Percentiles rank a stretch among this genome's conserved stretches.
These are phyloP conservation scores for Conringia planisiliqua DNA, from an alignment of 345 rosid genomes.

Conservation along the genomic window DNA sequence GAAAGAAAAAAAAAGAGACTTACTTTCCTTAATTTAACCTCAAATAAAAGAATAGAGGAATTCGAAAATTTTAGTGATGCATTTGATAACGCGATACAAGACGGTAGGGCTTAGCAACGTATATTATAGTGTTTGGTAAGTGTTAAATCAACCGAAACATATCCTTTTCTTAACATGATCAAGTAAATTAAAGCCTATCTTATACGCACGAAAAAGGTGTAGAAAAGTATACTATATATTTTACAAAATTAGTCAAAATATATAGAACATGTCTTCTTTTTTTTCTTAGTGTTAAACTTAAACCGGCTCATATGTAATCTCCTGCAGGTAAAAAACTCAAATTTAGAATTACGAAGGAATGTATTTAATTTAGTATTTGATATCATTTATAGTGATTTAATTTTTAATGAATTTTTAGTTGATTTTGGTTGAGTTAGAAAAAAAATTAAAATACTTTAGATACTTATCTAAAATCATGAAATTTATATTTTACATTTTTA, in stretches of 20 bases:
- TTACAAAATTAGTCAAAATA: neutral
- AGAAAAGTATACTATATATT: no score
- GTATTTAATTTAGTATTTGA: no score
- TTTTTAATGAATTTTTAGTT: no score
- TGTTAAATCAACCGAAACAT: neutral
- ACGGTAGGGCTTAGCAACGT: slow-evolving; percentile 4
- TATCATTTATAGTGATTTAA: no score
- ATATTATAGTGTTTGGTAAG: neutral
- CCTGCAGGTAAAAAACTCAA: no score
- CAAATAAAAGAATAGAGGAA: neutral
- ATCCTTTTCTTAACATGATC: neutral
- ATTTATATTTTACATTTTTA: no score
- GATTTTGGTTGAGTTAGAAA: no score
- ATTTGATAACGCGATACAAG: neutral
- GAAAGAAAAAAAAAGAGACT: no score
- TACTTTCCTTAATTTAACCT: neutral
- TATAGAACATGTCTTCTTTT: neutral
- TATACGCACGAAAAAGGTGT: neutral
- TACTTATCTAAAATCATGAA: no score
- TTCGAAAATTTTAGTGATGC: neutral
- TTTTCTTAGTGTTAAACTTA: neutral
- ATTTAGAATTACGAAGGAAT: no score
- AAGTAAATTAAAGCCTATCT: neutral
- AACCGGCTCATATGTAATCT: neutral
- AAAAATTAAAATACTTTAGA: no score